Evolutionary conservation across 2,329 filamentous ascomycete species (phyloP).

Genomic region (Aureobasidium uvarum): DNA sequence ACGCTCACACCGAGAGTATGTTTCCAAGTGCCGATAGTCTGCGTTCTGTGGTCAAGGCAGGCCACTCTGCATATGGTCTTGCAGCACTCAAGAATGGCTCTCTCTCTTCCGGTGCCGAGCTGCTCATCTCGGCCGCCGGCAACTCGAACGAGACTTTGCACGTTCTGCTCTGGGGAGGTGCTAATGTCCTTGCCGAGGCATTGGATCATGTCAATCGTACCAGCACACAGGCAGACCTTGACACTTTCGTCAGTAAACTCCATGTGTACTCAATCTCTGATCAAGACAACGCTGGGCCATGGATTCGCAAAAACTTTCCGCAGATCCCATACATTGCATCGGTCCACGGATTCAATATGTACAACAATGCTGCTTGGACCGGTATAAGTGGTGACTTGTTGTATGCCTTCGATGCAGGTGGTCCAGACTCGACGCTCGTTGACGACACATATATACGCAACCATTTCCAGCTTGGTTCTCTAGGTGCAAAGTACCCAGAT

Average conservation of each 20-base stretch:
- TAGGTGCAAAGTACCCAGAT: slow-evolving; percentile 47
- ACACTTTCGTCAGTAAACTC: slow-evolving; percentile 44
- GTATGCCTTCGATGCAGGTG: slow-evolving; percentile 50
- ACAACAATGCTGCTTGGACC: slow-evolving; percentile 55
- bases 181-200: slow-evolving; percentile 53
- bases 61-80: slow-evolving; percentile 42
- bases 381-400: slow-evolving; percentile 55
- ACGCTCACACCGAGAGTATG: slow-evolving; percentile 38
- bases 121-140: slow-evolving; percentile 32
- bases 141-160: slow-evolving; percentile 45
- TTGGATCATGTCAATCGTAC: slow-evolving; percentile 42
- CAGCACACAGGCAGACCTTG: slow-evolving; percentile 36
- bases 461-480: slow-evolving; percentile 54
- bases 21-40: slow-evolving; percentile 34
- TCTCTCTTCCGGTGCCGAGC: slow-evolving; percentile 31
- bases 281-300: slow-evolving; percentile 58
- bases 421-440: slow-evolving; percentile 51
- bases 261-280: slow-evolving; percentile 59
- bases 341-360: slow-evolving; percentile 57
- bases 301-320: slow-evolving; percentile 56
- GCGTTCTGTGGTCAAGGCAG: slow-evolving; percentile 38
- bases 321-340: slow-evolving; percentile 57
- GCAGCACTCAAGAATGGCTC: slow-evolving; percentile 37
- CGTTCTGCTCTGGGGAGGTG: slow-evolving; percentile 52
- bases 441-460: slow-evolving; percentile 53